These are phyloP conservation scores for Byssochlamys sp. DNA, from an alignment of 2,329 filamentous ascomycete genomes.

Conservation along the genomic window DNA sequence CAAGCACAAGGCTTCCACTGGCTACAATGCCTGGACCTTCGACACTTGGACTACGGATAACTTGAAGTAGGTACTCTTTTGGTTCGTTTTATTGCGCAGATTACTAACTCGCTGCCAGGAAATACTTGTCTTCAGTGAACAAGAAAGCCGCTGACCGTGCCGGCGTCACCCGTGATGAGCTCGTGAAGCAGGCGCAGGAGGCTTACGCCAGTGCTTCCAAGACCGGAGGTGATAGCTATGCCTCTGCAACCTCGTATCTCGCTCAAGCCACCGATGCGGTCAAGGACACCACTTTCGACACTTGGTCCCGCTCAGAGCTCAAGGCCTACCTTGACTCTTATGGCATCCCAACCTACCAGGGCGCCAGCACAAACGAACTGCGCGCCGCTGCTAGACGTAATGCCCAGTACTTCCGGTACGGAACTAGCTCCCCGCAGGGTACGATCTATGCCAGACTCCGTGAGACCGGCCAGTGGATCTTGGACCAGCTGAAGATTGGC, in stretches of 20 bases:
- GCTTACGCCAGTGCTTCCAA: conserved; percentile 40
- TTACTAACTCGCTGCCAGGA: conserved; percentile 37
- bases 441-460: conserved; percentile 58
- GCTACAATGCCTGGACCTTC: conserved; percentile 67
- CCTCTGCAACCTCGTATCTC: conserved; percentile 63
- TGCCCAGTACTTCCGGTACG: conserved; percentile 67
- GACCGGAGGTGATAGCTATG: conserved; percentile 38
- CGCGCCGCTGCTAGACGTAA: conserved; percentile 63
- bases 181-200: conserved; percentile 49
- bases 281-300: conserved; percentile 59
- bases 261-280: conserved; percentile 54
- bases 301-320: conserved; percentile 61
- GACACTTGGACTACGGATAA: conserved; percentile 67
- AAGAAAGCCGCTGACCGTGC: conserved; percentile 52
- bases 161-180: conserved; percentile 61
- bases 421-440: conserved; percentile 55
- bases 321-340: conserved; percentile 74
- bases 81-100: conserved; percentile 40
- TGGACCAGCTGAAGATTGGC: conserved; percentile 41
- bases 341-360: conserved; percentile 59
- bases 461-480: conserved; percentile 37
- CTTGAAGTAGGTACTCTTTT: conserved; percentile 49
- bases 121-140: conserved; percentile 41
- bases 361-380: conserved; percentile 59
- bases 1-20: conserved; percentile 58